Base-by-base conservation (phyloP, 306 rosid genomes). In the Trichosanthes truncata region DNA sequence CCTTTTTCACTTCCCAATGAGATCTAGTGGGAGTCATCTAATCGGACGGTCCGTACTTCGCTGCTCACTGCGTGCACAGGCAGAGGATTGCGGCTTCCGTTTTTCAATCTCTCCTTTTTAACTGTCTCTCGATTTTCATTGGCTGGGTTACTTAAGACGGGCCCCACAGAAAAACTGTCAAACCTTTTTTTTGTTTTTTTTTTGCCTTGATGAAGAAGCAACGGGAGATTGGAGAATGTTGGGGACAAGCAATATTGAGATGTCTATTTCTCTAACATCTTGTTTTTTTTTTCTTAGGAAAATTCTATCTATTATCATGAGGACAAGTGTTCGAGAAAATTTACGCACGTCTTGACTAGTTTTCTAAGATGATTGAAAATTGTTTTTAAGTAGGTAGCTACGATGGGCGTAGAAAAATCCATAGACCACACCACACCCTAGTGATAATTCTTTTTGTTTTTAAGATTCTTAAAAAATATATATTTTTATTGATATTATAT, bases 1-100 rank as follows among this genome's bases (percentile, higher is more conserved):
- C 89, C 75, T 85, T 84, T 79, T 77, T 43, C 18, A 79, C 80
- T 60, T 1, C 2, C 5, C 78, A 35, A 71, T 78, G 86, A 85
- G 86, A 83, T 89, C 69, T 69, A 29, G 69, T 41, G 2, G 5
- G 43, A 18, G 45, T 68, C 31, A 68, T 68, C 33, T 41, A 43
- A 68, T 68, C 52, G 4, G 51, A 68, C 52, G 75, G 75, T 21
- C 29, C 8, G 4, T 3, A 38, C 4, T 40, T 40, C 17, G 4
- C 9, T 1, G 9, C 11, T 1, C 6, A 9, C 33, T 21, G 69
- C 11, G 33, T n/a, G 18, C 18, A 9, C 0, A n/a, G 18, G 52
- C 75, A 40, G 29, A 0, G 9, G 74, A 67, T 38, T 67, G 5
- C 41, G 8, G 31, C 74, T 31, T n/a, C 66, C 43, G 23, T 63